Percentiles rank a stretch among this genome's conserved stretches.
Evolutionary conservation across 768 basidiomycete species (phyloP).

Genomic region (Naganishia antarctica): DNA sequence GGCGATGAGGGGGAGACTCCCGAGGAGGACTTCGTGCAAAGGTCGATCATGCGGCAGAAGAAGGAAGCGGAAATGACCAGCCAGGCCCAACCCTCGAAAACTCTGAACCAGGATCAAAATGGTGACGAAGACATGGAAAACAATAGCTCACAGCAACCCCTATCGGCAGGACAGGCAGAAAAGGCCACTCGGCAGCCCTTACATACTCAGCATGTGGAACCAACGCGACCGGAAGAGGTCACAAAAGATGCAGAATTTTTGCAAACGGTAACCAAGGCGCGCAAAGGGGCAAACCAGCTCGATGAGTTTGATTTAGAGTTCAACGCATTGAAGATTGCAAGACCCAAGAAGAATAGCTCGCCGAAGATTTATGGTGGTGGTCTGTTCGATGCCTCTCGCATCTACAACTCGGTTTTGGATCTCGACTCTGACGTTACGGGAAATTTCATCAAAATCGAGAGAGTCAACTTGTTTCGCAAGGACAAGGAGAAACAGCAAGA

Average conservation of each 20-base stretch:
- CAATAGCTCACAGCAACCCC: background rate
- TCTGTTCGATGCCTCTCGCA: conserved; percentile 13
- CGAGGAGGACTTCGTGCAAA: conserved; percentile 37
- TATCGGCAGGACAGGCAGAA: background rate
- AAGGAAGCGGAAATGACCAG: conserved; percentile 27
- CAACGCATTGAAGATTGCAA: conserved; percentile 44
- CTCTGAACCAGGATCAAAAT: conserved; percentile 23
- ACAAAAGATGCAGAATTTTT: conserved; percentile 42
- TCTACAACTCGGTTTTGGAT: conserved; percentile 37
- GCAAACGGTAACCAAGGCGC: conserved; percentile 37
- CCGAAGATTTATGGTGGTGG: conserved; percentile 7
- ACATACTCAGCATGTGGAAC: conserved; percentile 10
- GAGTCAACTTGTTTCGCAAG: conserved; percentile 44
- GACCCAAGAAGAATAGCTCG: conserved; percentile 29
- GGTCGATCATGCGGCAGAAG: conserved; percentile 28
- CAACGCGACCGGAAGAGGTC: conserved; percentile 18
- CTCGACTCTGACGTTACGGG: conserved; percentile 44
- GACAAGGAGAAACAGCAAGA: conserved; percentile 30
- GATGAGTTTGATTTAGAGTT: conserved; percentile 48
- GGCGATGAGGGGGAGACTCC: background rate
- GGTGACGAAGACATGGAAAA: conserved; percentile 4
- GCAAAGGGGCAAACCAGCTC: conserved; percentile 39
- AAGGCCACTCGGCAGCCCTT: conserved; percentile 12
- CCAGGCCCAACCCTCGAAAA: background rate
- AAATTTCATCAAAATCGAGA: conserved; percentile 46